Percentiles rank a stretch among this genome's conserved stretches.
Evolutionary conservation across 2,329 filamentous ascomycete genomes (phyloP).

Genomic region (Penicillium sp.): DNA sequence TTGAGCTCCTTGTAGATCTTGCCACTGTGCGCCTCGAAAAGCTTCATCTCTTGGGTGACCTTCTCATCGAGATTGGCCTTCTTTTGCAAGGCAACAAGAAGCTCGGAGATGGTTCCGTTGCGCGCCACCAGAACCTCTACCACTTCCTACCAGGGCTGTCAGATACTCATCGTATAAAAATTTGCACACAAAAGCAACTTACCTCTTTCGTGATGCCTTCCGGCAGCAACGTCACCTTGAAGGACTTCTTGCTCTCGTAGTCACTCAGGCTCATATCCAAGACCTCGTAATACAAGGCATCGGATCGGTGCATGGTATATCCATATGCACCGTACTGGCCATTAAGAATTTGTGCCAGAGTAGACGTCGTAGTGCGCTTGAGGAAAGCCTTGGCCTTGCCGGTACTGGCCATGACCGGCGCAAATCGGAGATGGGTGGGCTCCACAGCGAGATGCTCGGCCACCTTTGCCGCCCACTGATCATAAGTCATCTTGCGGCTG

Average conservation of each 20-base stretch:
- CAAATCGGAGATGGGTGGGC: slow-evolving; percentile 86
- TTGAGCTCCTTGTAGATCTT: slow-evolving; percentile 81
- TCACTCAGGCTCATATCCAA: slow-evolving; percentile 93
- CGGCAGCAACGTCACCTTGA: slow-evolving; percentile 81
- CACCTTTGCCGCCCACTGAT: slow-evolving; percentile 80
- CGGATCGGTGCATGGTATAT: slow-evolving; percentile 67
- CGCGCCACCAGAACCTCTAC: slow-evolving; percentile 86
- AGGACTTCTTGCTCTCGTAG: slow-evolving; percentile 84
- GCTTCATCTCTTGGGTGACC: slow-evolving; percentile 68
- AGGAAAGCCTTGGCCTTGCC: slow-evolving; percentile 77
- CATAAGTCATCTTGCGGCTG: slow-evolving; percentile 87
- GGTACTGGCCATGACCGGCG: slow-evolving; percentile 75
- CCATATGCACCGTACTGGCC: slow-evolving; percentile 72
- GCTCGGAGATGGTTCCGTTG: slow-evolving; percentile 75
- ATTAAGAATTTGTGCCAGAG: slow-evolving; percentile 75
- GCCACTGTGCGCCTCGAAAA: slow-evolving; percentile 80
- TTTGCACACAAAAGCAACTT: slow-evolving; percentile 29
- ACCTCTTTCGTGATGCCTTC: slow-evolving; percentile 93
- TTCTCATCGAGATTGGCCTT: slow-evolving; percentile 81
- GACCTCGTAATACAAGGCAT: slow-evolving; percentile 88
- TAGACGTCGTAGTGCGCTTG: slow-evolving; percentile 71
- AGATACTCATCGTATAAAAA: slow-evolving; percentile 13
- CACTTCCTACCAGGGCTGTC: slow-evolving; percentile 59
- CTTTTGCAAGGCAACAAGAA: slow-evolving; percentile 74
- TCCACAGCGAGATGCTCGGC: slow-evolving; percentile 75